These are phyloP conservation scores for Scenedesmus sp. DNA, from an alignment of 163 green algal species.

Conservation along the genomic window DNA sequence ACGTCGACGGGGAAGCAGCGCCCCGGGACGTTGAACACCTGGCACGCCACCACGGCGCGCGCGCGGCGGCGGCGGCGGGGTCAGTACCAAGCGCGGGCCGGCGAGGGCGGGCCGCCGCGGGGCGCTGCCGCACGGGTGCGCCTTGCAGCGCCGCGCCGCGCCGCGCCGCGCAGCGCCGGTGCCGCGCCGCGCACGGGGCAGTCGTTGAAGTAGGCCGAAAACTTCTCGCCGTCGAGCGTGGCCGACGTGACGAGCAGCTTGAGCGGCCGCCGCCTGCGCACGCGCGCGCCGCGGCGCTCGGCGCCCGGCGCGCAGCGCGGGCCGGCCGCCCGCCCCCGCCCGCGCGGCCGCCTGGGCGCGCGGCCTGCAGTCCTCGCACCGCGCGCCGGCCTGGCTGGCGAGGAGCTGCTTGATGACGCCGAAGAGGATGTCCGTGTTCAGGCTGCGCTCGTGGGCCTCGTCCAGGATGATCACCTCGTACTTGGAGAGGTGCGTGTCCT, in stretches of 20 bases:
- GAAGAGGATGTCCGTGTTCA: constrained; percentile 99
- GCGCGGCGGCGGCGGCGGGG: no score
- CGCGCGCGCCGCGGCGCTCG: neutral
- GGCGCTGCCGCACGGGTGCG: no score
- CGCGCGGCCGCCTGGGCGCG: no score
- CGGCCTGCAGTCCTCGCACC: no score
- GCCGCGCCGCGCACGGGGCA: constrained; percentile 80
- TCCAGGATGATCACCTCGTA: constrained; percentile 94
- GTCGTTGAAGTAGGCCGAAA: constrained; percentile 82
- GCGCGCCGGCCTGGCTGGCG: constrained; percentile 11
- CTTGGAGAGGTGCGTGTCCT: constrained; percentile 71
- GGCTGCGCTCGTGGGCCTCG: constrained; percentile 95
- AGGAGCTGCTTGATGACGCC: constrained; percentile 84
- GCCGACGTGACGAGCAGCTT: constrained; percentile 94
- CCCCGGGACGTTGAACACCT: constrained; percentile 85
- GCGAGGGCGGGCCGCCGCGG: no score
- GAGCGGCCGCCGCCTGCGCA: constrained; percentile 58
- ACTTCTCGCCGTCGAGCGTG: constrained; percentile 93
- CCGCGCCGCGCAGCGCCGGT: no score
- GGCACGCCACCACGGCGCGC: no score
- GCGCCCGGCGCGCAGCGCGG: neutral
- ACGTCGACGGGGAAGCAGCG: constrained; percentile 88
- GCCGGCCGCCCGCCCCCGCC: neutral
- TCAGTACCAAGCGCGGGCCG: no score
- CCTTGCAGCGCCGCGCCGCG: no score